Base-by-base conservation (phyloP, 345 rosid species). In the Cardamine occulta region DNA sequence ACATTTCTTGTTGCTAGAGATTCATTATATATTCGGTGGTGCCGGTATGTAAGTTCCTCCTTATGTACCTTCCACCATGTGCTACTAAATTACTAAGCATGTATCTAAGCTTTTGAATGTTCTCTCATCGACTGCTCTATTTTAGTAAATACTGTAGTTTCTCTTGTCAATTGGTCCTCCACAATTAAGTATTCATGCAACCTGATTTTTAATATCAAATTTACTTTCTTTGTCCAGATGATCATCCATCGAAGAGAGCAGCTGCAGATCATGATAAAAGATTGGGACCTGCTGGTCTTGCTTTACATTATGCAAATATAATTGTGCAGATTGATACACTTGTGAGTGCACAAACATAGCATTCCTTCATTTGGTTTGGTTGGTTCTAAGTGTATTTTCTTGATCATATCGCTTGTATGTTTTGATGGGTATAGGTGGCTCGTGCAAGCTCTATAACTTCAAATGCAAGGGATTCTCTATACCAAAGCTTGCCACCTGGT, bases 391-490 rank as follows among this genome's bases (percentile, higher is more conserved):
- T 69, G 48, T 71, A 54, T 58, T 62, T 54, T 63, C 62, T 63
- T 2, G 8, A 32, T 9, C 18, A 73, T 42, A 47, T 62, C n/a
- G 29, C 51, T 21, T 48, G 68, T 79, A 45, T 69, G 66, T 74
- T 72, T 79, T 51, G 40, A 49, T 79, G 69, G 44, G 35, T 66
- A 72, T 82, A 88, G 93, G 93, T 86, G 12, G 79, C 88, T 6
- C 93, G 97, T 31, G 87, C 98, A 39, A 91, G 88, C 82, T 85
- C 97, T 74, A 78, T 91, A 78, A 93, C 97, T 13, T 87, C 89
- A 75, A 93, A 83, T 84, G 87, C 93, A 70, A 89, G 88, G 76
- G 97, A 93, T 74, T 80, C 96, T 34, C 68, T 93, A 48, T 93
- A 91, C 85, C 96, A 93, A 81, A 88, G 85, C 66, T 80, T 93